Evolutionary conservation across 305 asterid genomes (phyloP).

Genomic region (Stenogyne calaminthoides): DNA sequence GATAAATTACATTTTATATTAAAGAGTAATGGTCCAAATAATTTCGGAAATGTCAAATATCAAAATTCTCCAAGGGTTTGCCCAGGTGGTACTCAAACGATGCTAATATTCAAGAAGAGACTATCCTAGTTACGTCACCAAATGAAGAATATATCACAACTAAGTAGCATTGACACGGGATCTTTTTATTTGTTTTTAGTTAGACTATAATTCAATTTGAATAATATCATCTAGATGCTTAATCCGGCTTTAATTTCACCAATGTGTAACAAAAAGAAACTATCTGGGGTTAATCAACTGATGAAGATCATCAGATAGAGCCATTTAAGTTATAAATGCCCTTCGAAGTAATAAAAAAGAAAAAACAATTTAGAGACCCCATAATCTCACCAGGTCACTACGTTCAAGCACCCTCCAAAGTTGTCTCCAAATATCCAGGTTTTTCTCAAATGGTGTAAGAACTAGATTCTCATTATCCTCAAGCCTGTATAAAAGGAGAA

Average conservation of each 20-base stretch:
- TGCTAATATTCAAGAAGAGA: not conserved
- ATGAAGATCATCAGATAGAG: not conserved
- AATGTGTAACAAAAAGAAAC: not conserved
- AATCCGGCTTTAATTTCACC: not conserved
- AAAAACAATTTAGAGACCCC: slow-evolving; percentile 20
- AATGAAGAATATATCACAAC: not conserved
- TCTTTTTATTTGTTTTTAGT: not conserved
- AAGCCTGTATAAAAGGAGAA: slow-evolving; percentile 54
- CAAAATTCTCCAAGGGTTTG: not conserved
- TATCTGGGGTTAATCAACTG: not conserved
- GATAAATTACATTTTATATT: not conserved
- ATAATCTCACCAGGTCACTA: slow-evolving; percentile 84
- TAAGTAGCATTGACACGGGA: not conserved
- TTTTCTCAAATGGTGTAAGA: slow-evolving; percentile 97
- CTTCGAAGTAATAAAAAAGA: slow-evolving; percentile 9
- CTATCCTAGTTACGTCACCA: not conserved
- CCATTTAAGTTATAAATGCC: slow-evolving; percentile 17
- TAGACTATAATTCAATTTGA: slow-evolving; percentile 4
- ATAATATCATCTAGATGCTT: not conserved
- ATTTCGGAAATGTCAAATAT: not conserved
- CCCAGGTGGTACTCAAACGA: not conserved
- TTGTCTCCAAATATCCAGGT: slow-evolving; percentile 97
- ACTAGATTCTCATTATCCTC: slow-evolving; percentile 93
- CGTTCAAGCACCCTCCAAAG: slow-evolving; percentile 99
- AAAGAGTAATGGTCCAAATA: not conserved